A percentile compares a stretch with the other conserved stretches of the same genome.
These are phyloP conservation scores for Saitozyma sp. DNA, from an alignment of 768 basidiomycete species.

Conservation along the genomic window DNA sequence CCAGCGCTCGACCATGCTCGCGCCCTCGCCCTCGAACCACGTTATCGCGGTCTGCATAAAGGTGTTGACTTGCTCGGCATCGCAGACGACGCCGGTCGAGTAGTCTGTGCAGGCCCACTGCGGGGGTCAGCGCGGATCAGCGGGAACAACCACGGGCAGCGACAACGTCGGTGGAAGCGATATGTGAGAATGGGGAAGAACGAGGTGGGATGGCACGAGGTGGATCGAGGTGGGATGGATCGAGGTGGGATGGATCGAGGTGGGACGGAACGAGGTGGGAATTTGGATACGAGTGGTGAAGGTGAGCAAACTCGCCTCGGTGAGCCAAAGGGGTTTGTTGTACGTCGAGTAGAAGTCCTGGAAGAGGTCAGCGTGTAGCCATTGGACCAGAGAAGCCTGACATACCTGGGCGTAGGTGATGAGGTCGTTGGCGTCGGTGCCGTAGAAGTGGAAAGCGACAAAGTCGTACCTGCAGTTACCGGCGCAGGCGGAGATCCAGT, in stretches of 20 bases:
- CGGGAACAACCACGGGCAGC: conserved; percentile 9
- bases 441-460: conserved; percentile 46
- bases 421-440: conserved; percentile 30
- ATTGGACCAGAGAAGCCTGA: neutral
- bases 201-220: neutral
- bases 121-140: conserved; percentile 9
- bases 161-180: neutral
- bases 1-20: conserved; percentile 31
- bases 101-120: conserved; percentile 37
- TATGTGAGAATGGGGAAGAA: neutral
- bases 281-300: too few species aligned
- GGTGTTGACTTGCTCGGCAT: conserved; percentile 16
- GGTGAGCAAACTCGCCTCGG: conserved; percentile 9
- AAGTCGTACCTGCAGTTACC: conserved; percentile 44
- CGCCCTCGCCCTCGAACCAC: conserved; percentile 29
- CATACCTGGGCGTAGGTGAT: conserved; percentile 25
- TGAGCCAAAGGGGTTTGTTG: conserved; percentile 34
- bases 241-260: neutral
- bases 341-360: conserved; percentile 25
- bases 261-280: too few species aligned
- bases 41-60: conserved; percentile 39
- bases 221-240: too few species aligned
- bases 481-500: conserved; percentile 41
- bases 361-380: conserved; percentile 8
- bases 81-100: conserved; percentile 22